These are phyloP conservation scores for Coemansia sp. DNA, from an alignment of 192 early-diverging fungal species.

Conservation along the genomic window DNA sequence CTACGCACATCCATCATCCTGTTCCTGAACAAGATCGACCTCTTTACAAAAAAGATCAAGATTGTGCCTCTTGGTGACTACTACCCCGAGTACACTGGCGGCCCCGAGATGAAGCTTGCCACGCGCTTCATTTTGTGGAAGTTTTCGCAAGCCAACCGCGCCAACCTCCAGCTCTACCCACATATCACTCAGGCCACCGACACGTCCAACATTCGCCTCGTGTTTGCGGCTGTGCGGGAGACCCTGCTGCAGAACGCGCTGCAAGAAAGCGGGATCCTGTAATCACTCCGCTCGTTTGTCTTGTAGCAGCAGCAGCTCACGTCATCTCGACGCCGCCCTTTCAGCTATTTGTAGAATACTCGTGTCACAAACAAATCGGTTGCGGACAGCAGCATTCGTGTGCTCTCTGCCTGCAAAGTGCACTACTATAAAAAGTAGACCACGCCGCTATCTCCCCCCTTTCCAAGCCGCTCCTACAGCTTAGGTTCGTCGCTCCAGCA, in stretches of 20 bases:
- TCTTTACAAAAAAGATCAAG: conserved; percentile 78
- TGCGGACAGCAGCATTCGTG: neutral
- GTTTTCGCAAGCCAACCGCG: conserved; percentile 82
- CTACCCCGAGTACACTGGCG: conserved; percentile 85
- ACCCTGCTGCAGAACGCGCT: conserved; percentile 86
- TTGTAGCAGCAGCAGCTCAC: neutral
- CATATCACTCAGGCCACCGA: conserved; percentile 91
- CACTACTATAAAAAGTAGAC: neutral
- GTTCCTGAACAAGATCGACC: conserved; percentile 92
- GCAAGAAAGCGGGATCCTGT: conserved; percentile 74
- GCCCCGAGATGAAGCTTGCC: conserved; percentile 75
- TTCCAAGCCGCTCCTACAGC: neutral
- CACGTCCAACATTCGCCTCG: conserved; percentile 82
- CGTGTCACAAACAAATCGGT: neutral
- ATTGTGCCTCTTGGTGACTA: conserved; percentile 73
- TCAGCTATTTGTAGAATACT: neutral
- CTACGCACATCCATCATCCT: conserved; percentile 86
- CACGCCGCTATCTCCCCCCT: neutral
- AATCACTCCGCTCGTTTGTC: conserved; percentile 1
- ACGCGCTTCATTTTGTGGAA: conserved; percentile 85
- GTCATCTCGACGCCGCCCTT: neutral
- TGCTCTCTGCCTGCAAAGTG: neutral
- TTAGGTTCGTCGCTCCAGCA: no score
- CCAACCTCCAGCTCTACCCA: conserved; percentile 77
- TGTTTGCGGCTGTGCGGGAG: conserved; percentile 92